These are phyloP conservation scores for Brassica juncea DNA, from an alignment of 345 rosid species.

Conservation along the genomic window DNA sequence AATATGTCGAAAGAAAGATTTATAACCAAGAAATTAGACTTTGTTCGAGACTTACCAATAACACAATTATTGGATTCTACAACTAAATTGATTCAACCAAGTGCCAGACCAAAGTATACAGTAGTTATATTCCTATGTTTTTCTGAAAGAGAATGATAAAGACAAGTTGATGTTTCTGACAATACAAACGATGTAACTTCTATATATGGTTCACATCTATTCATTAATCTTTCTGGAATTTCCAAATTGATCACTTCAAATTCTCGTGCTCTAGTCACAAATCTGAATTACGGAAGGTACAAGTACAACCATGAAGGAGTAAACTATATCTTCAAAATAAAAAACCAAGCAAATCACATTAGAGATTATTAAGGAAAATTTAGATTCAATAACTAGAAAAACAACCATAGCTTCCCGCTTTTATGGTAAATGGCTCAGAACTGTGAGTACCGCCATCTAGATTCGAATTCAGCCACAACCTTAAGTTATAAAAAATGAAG, in stretches of 20 bases:
- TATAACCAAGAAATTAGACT: not conserved
- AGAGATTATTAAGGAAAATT: not conserved
- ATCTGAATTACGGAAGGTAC: not conserved
- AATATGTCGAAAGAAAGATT: too few species aligned
- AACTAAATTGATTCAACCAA: not conserved
- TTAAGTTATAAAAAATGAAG: too few species aligned
- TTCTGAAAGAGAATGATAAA: not conserved
- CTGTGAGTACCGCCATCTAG: too few species aligned
- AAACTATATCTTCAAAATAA: not conserved
- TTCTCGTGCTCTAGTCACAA: not conserved
- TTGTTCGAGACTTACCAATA: conserved; percentile 2
- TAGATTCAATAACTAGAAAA: too few species aligned
- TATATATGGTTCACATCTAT: conserved; percentile 11
- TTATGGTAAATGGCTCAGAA: too few species aligned
- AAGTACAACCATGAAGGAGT: not conserved
- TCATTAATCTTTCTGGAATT: not conserved
- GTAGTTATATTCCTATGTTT: conserved; percentile 16
- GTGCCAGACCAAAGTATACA: not conserved
- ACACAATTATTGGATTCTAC: conserved; percentile 6
- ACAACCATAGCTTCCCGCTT: too few species aligned
- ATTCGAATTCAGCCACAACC: too few species aligned
- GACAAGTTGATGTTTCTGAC: conserved; percentile 17
- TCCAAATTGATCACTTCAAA: conserved; percentile 8
- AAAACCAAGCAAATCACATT: not conserved
- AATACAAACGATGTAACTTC: conserved; percentile 5